These are phyloP conservation scores for Candida wancherniae DNA, from an alignment of 805 yeast species.

Conservation along the genomic window DNA sequence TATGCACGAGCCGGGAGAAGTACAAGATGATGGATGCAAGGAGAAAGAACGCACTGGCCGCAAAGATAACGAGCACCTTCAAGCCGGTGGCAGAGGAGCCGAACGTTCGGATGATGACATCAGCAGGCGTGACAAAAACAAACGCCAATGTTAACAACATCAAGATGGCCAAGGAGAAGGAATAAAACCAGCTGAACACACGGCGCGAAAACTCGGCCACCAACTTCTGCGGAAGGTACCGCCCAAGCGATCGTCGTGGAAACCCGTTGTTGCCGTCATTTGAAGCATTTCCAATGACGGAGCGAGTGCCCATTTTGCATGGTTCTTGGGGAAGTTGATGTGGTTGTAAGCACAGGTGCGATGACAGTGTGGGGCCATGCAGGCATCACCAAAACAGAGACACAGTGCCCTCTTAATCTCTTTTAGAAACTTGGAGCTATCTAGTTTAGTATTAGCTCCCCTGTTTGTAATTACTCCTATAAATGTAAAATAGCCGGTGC, in stretches of 20 bases:
- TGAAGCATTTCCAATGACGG: too few species aligned
- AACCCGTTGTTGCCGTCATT: not conserved
- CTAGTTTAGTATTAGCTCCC: too few species aligned
- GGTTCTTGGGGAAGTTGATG: not conserved
- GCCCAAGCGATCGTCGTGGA: not conserved
- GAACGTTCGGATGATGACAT: slow-evolving; percentile 60
- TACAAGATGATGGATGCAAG: slow-evolving; percentile 47
- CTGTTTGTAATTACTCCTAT: too few species aligned
- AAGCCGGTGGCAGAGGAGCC: slow-evolving; percentile 57
- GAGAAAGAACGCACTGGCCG: slow-evolving; percentile 60
- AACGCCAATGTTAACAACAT: slow-evolving; percentile 45
- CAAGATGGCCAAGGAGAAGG: slow-evolving; percentile 39
- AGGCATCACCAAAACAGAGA: too few species aligned
- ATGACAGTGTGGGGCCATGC: too few species aligned
- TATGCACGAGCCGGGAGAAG: slow-evolving; percentile 54
- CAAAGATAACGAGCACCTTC: slow-evolving; percentile 75
- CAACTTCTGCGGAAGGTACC: slow-evolving; percentile 11
- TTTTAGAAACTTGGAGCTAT: too few species aligned
- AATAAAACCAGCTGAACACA: slow-evolving; percentile 40
- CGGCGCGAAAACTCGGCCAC: slow-evolving; percentile 17
- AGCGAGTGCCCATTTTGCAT: too few species aligned
- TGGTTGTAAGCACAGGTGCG: too few species aligned
- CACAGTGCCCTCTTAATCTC: too few species aligned
- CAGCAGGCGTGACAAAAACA: slow-evolving; percentile 71
- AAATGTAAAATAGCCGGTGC: too few species aligned